Percentiles rank a stretch among this genome's conserved stretches.
phyloP scores from a whole-genome alignment of 306 rosid genomes.

The Citrullus colocynthis region DNA sequence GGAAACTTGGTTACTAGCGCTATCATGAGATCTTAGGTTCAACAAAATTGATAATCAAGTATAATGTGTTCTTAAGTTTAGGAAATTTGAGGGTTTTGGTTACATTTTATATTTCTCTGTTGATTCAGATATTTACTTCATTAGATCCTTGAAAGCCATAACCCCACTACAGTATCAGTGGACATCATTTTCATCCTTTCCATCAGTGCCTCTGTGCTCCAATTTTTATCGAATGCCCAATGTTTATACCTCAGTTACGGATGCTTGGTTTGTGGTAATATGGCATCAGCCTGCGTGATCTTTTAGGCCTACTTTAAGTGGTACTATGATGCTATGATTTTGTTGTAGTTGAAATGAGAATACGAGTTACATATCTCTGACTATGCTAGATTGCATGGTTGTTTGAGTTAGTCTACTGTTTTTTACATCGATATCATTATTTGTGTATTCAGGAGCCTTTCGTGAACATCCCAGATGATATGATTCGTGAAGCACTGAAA shows the following conservation, averaged over 20 bases:
- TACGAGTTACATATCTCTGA: neutral
- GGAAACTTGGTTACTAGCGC: too few species aligned
- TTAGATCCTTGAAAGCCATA: neutral
- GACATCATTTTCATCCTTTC: neutral
- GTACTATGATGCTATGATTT: neutral
- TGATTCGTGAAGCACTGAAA: slow-evolving; percentile 80
- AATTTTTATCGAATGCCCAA: neutral
- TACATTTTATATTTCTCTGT: neutral
- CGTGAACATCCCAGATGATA: slow-evolving; percentile 83
- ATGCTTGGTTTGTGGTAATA: neutral
- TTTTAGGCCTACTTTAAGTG: neutral
- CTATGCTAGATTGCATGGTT: neutral
- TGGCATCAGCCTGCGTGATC: neutral
- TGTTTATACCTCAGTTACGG: neutral
- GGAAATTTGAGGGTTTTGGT: neutral
- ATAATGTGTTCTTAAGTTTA: neutral
- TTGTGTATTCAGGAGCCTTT: slow-evolving; percentile 73
- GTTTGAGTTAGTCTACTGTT: neutral
- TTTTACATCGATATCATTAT: neutral
- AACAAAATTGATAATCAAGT: neutral
- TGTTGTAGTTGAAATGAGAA: neutral
- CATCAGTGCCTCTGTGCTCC: neutral
- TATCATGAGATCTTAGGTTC: neutral
- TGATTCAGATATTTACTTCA: neutral
- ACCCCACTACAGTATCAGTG: neutral